These are phyloP conservation scores for Podila epigama DNA, from an alignment of 192 early-diverging fungal genomes.

Conservation along the genomic window DNA sequence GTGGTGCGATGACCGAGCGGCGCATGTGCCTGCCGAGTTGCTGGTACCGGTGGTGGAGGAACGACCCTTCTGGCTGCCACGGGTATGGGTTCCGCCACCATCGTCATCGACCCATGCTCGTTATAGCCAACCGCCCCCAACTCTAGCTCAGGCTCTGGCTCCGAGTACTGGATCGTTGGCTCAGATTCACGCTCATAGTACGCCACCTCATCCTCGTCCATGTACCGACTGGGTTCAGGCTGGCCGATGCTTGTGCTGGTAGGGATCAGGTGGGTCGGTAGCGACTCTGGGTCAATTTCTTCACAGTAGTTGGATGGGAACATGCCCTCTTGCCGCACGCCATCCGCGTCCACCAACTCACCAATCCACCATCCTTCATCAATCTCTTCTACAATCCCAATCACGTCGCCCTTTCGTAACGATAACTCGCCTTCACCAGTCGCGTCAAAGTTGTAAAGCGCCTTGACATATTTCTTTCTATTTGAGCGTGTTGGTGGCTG, in stretches of 20 bases:
- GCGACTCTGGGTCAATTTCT: conserved; percentile 37
- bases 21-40: not conserved
- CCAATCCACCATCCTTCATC: conserved; percentile 96
- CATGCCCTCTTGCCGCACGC: conserved; percentile 69
- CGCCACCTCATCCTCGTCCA: conserved; percentile 17
- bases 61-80: not conserved
- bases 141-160: conserved; percentile 6
- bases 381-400: conserved; percentile 81
- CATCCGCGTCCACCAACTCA: conserved; percentile 66
- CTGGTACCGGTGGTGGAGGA: conserved; percentile 1
- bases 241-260: not conserved
- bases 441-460: conserved; percentile 81
- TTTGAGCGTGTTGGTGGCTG: too few relatives aligned
- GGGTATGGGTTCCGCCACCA: not conserved
- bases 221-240: conserved; percentile 1
- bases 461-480: conserved; percentile 64
- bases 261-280: not conserved
- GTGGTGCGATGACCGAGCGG: not conserved
- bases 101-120: too few relatives aligned
- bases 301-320: conserved; percentile 94
- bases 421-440: conserved; percentile 79
- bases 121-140: too few relatives aligned
- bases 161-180: not conserved
- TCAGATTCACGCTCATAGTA: conserved; percentile 13
- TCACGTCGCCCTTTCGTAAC: conserved; percentile 82